A percentile compares a stretch with the other conserved stretches of the same genome.
phyloP scores from a whole-genome alignment of 306 rosid genomes.

The Ormosia emarginata region DNA sequence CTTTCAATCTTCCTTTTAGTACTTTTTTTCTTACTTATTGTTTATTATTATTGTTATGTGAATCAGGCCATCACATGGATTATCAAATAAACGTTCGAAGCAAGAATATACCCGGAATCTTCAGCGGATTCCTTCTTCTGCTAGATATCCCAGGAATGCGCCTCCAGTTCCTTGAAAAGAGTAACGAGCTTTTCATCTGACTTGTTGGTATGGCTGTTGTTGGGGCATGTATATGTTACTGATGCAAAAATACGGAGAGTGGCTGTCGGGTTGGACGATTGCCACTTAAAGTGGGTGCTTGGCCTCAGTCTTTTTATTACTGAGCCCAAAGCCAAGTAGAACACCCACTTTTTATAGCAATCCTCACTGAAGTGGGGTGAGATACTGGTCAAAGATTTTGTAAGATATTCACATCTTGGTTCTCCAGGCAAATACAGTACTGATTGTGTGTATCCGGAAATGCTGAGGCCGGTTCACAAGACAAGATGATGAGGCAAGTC shows the following conservation, averaged over 20 bases:
- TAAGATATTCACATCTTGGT: constrained; percentile 30
- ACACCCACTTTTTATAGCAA: constrained; percentile 28
- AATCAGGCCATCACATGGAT: constrained; percentile 60
- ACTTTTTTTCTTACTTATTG: not conserved
- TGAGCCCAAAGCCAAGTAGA: constrained; percentile 23
- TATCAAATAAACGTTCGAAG: constrained; percentile 75
- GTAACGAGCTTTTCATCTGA: constrained; percentile 22
- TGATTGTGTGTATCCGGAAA: constrained; percentile 26
- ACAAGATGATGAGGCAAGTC: constrained; percentile 28
- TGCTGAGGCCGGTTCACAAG: constrained; percentile 28
- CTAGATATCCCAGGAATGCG: constrained; percentile 81
- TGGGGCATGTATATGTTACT: constrained; percentile 42
- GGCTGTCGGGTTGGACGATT: constrained; percentile 31
- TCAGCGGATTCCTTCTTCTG: constrained; percentile 70
- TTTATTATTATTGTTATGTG: constrained; percentile 8
- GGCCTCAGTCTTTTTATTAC: constrained; percentile 22
- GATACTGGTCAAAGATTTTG: constrained; percentile 23
- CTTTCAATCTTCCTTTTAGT: not conserved
- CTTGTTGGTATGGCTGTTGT: constrained; percentile 35
- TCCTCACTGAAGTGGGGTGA: constrained; percentile 30
- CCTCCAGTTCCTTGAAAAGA: constrained; percentile 77
- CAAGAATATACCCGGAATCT: constrained; percentile 69
- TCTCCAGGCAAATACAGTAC: constrained; percentile 29
- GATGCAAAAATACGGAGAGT: constrained; percentile 27
- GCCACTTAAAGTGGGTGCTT: constrained; percentile 25